These are phyloP conservation scores for Nitzschia sp. DNA, from an alignment of 108 stramenopile species.

Conservation along the genomic window DNA sequence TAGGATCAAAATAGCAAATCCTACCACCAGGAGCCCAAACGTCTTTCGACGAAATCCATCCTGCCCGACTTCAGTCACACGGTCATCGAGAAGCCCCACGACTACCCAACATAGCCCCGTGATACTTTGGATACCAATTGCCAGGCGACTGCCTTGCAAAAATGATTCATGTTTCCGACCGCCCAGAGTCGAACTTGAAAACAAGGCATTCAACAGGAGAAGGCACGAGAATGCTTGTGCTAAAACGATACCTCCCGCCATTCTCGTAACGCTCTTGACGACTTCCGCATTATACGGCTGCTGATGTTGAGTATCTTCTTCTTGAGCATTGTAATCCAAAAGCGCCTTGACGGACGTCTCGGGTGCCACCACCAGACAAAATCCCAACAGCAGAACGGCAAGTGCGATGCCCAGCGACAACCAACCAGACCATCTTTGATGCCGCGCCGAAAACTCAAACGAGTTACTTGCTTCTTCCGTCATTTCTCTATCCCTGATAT, in stretches of 20 bases:
- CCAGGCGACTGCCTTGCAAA: neutral
- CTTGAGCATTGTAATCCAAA: neutral
- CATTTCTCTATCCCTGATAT: too few relatives aligned
- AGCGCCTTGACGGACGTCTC: neutral
- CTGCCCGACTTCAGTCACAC: neutral
- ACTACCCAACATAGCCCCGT: slow-evolving; percentile 33
- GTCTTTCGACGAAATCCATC: slow-evolving; percentile 4
- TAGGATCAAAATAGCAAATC: slow-evolving; percentile 44
- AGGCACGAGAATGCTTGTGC: slow-evolving; percentile 20
- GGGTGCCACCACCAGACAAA: neutral
- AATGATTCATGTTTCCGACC: neutral
- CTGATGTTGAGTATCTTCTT: neutral
- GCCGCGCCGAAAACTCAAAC: neutral
- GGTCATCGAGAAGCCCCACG: slow-evolving; percentile 22
- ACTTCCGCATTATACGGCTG: neutral
- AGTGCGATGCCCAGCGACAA: neutral
- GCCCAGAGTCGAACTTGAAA: neutral
- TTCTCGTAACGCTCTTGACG: slow-evolving; percentile 4
- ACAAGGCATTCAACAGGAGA: slow-evolving; percentile 7
- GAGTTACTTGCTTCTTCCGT: neutral
- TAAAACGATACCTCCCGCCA: slow-evolving; percentile 15
- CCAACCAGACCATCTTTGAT: neutral
- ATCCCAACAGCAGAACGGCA: neutral
- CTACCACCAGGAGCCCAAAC: slow-evolving; percentile 47
- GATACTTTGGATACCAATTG: slow-evolving; percentile 20